Percentiles rank a stretch among this genome's conserved stretches.
Conservation (phyloP, 2,329 filamentous ascomycete genomes). For the Torrubiellomyces zombiae region DNA sequence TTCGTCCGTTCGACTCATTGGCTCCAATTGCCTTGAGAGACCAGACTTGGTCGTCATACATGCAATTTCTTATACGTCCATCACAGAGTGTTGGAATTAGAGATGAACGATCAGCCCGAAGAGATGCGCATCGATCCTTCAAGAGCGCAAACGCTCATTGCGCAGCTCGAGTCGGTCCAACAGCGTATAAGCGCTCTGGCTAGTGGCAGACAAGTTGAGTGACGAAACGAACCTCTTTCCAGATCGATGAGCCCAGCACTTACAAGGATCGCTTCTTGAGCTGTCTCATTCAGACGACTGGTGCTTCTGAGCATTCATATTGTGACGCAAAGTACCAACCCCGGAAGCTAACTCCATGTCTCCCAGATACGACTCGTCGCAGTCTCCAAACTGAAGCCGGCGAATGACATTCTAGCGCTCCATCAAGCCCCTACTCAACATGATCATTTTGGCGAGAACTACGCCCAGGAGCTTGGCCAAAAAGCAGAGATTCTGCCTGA, state of each 20-base stretch:
- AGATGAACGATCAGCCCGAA: constrained; percentile 24
- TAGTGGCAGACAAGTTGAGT: constrained; percentile 34
- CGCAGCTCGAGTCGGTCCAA: constrained; percentile 44
- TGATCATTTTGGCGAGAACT: constrained; percentile 90
- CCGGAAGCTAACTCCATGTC: too few species aligned
- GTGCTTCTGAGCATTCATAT: constrained; percentile 24
- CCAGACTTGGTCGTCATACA: too few species aligned
- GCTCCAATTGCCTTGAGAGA: too few species aligned
- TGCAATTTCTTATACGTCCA: too few species aligned
- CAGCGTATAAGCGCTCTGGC: constrained; percentile 38
- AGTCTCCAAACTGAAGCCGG: constrained; percentile 92
- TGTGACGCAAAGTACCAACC: too few species aligned
- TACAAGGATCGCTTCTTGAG: too few species aligned
- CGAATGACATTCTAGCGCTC: constrained; percentile 74
- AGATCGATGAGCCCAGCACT: too few species aligned
- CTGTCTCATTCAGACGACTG: too few species aligned
- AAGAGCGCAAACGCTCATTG: constrained; percentile 44
- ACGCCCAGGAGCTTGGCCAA: constrained; percentile 73
- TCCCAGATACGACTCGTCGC: constrained; percentile 68
- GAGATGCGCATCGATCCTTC: constrained; percentile 46
- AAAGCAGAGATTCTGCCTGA: constrained; percentile 68
- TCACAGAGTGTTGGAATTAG: too few species aligned
- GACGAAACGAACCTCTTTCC: too few species aligned
- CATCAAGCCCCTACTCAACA: constrained; percentile 46
- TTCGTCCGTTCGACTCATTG: too few species aligned